phyloP scores from a whole-genome alignment of 192 early-diverging fungal genomes.

The Coemansia javaensis region DNA sequence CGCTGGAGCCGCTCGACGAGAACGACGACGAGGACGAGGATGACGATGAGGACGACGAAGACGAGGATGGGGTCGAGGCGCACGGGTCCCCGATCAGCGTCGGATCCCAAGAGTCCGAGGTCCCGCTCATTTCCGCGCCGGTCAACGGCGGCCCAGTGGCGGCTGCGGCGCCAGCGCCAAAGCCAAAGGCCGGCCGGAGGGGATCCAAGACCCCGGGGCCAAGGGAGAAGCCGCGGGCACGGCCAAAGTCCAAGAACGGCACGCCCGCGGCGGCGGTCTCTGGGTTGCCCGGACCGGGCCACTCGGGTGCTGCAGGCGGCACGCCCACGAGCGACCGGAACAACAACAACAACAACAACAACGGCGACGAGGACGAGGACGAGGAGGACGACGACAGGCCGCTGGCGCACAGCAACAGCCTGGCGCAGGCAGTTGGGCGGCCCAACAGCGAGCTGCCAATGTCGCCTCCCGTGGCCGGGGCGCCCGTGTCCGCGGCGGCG shows the following conservation, averaged over 20 bases:
- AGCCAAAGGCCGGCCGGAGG: conserved; percentile 17
- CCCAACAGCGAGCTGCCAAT: conserved; percentile 7
- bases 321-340: background rate
- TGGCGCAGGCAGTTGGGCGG: background rate
- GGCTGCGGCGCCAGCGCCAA: too few species aligned
- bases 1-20: too few species aligned
- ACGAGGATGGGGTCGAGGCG: too few species aligned
- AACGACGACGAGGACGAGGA: too few species aligned
- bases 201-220: conserved; percentile 15
- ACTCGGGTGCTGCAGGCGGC: too few species aligned
- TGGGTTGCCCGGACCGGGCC: too few species aligned
- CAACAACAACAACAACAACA: too few species aligned
- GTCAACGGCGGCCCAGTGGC: background rate
- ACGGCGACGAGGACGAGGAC: too few species aligned
- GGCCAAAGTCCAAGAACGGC: conserved; percentile 16
- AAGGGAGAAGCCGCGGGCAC: conserved; percentile 33
- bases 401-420: conserved; percentile 6
- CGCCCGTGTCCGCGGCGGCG: background rate
- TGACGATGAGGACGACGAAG: too few species aligned
- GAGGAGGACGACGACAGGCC: conserved; percentile 15
- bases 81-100: conserved; percentile 8
- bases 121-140: background rate
- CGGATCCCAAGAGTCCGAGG: conserved; percentile 1
- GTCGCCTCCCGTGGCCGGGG: conserved; percentile 1
- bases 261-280: background rate